Base-by-base conservation (phyloP, 2,329 filamentous ascomycete species). In the Periconia macrospinosa region DNA sequence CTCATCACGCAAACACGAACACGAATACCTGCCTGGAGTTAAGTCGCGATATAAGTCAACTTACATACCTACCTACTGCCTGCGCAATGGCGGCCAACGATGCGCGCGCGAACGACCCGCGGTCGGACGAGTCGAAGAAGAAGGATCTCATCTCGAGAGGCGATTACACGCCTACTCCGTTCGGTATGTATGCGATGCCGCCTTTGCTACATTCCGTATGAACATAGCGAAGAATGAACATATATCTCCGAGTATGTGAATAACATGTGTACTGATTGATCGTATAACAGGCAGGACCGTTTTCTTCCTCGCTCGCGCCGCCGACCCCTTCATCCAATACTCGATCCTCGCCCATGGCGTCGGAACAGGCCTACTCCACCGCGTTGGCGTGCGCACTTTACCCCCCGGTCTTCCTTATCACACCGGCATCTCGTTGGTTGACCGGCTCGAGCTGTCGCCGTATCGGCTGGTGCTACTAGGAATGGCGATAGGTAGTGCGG, bases 401-500 rank as follows among this genome's bases (percentile, higher is more conserved):
- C 71, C 75, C 20, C 60, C 73, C n/a, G 72, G 78, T 15, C 67
- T 75, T 15, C 68, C 75, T 8, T 57, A 74, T n/a, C 61, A 74
- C 43, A 76, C 75, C 3, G 72, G 73, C 44, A 70, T 75, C 13
- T 57, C 69, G 13, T 52, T 62, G 30, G 67, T 81, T 56, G 75
- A 80, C 59, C 60, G 62, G 27, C 66, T 82, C 2, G 76, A 75
- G 11, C 76, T 86, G 0, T 81, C 80, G 17, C 79, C 77, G 0
- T 79, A 81, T 58, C 74, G 79, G 23, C 70, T 79, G 9, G 72
- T 84, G 44, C 70, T 86, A 9, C 67, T 86, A 6, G 72, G 69
- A 49, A 84, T 86, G 81, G 75, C 80, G 19, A 71, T 77, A 41
- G 84, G 79, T 50, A 77, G 75, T 40, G 74, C 77, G 20, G 53